Evolutionary conservation across 2,329 filamentous ascomycete genomes (phyloP).

Genomic region (Penicillium sp.): DNA sequence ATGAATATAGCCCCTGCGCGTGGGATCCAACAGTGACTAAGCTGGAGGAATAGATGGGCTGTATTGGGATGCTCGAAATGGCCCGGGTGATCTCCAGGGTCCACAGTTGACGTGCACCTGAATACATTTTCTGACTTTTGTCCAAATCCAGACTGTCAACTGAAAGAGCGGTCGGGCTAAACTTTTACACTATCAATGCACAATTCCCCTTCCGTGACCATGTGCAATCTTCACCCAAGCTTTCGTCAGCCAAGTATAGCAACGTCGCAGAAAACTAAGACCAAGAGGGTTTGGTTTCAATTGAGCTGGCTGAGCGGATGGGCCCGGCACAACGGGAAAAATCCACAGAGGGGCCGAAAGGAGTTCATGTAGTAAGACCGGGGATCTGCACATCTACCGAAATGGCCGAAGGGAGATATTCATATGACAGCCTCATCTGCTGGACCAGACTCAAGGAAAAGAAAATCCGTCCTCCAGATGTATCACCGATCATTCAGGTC

Average conservation of each 20-base stretch:
- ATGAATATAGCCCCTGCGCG: constrained; percentile 55
- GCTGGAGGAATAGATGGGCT: constrained; percentile 13
- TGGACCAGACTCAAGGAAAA: neutral
- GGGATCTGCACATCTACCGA: neutral
- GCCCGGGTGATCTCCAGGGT: neutral
- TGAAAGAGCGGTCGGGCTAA: neutral
- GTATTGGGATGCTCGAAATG: neutral
- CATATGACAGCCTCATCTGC: neutral
- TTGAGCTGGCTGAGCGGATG: neutral
- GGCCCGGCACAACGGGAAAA: constrained; percentile 1
- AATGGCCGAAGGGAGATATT: neutral
- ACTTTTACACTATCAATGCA: neutral
- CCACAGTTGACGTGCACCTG: neutral
- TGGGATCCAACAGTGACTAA: constrained; percentile 53
- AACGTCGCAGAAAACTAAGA: neutral
- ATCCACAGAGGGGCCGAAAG: neutral
- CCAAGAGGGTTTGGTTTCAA: neutral
- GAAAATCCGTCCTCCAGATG: too few species aligned
- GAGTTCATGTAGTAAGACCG: neutral
- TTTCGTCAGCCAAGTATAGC: neutral
- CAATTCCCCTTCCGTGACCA: neutral
- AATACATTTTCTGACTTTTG: neutral
- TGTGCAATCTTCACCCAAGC: neutral
- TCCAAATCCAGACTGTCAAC: neutral
- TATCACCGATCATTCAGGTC: neutral